Base-by-base conservation (phyloP, 108 stramenopile genomes). In the Fistulifera pelliculosa region DNA sequence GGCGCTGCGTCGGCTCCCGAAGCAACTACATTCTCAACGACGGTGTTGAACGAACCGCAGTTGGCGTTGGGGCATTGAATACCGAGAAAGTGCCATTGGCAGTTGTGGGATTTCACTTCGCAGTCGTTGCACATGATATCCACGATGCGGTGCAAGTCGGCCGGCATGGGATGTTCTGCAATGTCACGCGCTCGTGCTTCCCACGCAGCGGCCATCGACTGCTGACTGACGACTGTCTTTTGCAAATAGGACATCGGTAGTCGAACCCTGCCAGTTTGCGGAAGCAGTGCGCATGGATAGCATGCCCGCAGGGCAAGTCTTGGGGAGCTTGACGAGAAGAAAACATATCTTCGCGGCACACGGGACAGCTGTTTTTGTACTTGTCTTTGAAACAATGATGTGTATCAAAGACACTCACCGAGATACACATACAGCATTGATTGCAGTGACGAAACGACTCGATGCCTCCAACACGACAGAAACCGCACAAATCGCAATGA, bases 351-450 rank as follows among this genome's bases (percentile, higher is more conserved):
- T 92, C 90, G 18, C 82, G 76, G 62, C 90, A 92, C 0, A 92
- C 85, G 5, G 90, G 90, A 48, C 90, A 92, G 44, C 87, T 87
- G 65, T 75, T 79, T 75, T 87, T 92, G 73, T 87, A 92, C 49
- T 85, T 92, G 43, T 86, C 90, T 45, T 79, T 75, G 63, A 81
- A 83, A 45, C 90, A 92, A 57, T 83, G 87, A 50, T 92, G 90
- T 17, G 70, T 70, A 18, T 73, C 52, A 57, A 85, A 87, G 18
- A 92, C 68, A 47, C 66, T 73, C 14, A 79, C 75, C 26, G 81
- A 81, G 52, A 92, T 92, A 58, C 90, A 92, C 90, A 87, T 92
- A 56, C 90, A 86, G 47, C 90, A 92, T 41, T 85, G 85, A 38
- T 77, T 54, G 64, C 90, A 92, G 56, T 92, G 90, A 14, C 83